These are phyloP conservation scores for Leishmania gerbilli DNA, from an alignment of 208 protist genomes.

Conservation along the genomic window DNA sequence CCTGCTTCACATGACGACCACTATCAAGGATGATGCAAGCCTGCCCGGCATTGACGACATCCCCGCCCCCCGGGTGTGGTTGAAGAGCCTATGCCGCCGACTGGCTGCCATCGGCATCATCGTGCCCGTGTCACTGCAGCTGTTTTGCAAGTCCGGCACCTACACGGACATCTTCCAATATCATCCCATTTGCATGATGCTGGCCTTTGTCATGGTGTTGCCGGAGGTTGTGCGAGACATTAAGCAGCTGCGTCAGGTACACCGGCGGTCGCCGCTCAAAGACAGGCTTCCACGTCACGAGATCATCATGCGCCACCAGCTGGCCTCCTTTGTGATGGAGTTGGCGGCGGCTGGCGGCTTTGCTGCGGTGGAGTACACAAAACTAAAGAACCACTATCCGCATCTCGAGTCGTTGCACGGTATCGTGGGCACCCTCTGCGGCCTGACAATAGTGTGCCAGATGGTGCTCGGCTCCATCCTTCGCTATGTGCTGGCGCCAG, in stretches of 20 bases:
- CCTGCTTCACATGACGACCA: not conserved
- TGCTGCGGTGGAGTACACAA: constrained; percentile 56
- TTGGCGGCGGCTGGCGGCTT: constrained; percentile 41
- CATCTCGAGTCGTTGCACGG: constrained; percentile 57
- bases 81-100: constrained; percentile 21
- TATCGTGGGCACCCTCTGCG: constrained; percentile 39
- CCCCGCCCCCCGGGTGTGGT: constrained; percentile 5
- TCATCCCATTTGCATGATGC: constrained; percentile 57
- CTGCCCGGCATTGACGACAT: not conserved
- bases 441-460: constrained; percentile 33
- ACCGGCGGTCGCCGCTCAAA: not conserved
- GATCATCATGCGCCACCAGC: constrained; percentile 40
- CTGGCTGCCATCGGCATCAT: constrained; percentile 19
- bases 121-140: constrained; percentile 2
- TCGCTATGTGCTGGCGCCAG: constrained; percentile 29
- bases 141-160: constrained; percentile 15
- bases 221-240: constrained; percentile 51
- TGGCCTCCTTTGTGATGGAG: constrained; percentile 45
- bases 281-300: constrained; percentile 7
- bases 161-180: constrained; percentile 42
- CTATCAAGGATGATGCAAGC: not conserved
- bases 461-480: constrained; percentile 32
- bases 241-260: constrained; percentile 24
- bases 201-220: constrained; percentile 48
- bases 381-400: constrained; percentile 35